Evolutionary conservation across 2,329 filamentous ascomycete species (phyloP).

Genomic region (Paecilomyces fulvus): DNA sequence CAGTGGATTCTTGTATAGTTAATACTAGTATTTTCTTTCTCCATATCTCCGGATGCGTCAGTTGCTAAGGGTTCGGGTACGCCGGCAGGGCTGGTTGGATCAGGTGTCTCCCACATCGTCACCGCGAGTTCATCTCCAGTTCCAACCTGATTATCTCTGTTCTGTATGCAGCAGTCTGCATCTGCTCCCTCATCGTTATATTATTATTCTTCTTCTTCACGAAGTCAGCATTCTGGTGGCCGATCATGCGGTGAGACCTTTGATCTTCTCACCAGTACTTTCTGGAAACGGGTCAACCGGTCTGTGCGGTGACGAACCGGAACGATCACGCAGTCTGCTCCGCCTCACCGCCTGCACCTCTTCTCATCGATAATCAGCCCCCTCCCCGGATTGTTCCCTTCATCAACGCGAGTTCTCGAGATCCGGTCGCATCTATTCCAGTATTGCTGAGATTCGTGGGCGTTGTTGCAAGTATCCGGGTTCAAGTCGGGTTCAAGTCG

Average conservation of each 20-base stretch:
- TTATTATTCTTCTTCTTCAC: no score
- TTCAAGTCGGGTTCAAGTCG: neutral
- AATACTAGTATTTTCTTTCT: no score
- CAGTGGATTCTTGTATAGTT: neutral
- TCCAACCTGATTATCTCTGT: no score
- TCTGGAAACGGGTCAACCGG: neutral
- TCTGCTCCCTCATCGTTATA: no score
- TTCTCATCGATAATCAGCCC: neutral
- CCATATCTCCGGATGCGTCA: no score
- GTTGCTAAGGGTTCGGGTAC: no score
- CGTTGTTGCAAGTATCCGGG: neutral
- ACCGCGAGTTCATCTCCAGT: no score
- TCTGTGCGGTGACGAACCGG: neutral
- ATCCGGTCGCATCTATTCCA: neutral
- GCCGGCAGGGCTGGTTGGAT: no score
- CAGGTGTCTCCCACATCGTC: no score
- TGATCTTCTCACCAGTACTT: neutral
- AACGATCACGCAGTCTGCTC: neutral
- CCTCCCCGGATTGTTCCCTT: neutral
- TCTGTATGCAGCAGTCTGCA: no score
- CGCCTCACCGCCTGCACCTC: neutral
- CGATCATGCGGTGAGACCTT: no score
- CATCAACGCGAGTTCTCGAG: neutral
- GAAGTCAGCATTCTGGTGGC: no score
- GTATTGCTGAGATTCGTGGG: neutral